These are phyloP conservation scores for Curvularia verruculosa DNA, from an alignment of 2,329 filamentous ascomycete species.

Conservation along the genomic window DNA sequence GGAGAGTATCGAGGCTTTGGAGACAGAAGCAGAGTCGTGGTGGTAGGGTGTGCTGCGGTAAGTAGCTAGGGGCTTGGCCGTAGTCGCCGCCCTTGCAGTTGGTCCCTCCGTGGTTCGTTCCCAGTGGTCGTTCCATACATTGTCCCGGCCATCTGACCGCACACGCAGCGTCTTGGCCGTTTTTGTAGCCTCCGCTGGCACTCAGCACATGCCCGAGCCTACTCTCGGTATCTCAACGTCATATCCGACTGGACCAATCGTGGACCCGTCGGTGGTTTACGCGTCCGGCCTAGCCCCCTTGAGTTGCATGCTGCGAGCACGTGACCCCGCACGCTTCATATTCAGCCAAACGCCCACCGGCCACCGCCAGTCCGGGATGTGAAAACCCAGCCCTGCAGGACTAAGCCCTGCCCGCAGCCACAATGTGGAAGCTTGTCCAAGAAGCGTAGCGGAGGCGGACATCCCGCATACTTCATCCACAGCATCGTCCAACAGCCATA, in stretches of 20 bases:
- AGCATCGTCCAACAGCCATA: constrained; percentile 12
- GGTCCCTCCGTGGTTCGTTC: neutral
- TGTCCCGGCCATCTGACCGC: constrained; percentile 12
- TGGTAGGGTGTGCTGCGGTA: neutral
- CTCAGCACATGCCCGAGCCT: neutral
- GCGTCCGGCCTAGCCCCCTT: constrained; percentile 17
- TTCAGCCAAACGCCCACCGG: constrained; percentile 14
- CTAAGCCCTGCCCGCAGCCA: constrained; percentile 20
- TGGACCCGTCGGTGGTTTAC: neutral
- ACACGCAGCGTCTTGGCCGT: constrained; percentile 3
- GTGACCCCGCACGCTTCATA: constrained; percentile 19
- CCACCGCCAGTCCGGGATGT: constrained; percentile 21
- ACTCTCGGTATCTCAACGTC: constrained; percentile 1
- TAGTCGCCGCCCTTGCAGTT: constrained; percentile 5
- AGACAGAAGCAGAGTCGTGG: too few relatives aligned
- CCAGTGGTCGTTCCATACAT: neutral
- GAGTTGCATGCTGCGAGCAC: constrained; percentile 31
- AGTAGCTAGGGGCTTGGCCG: constrained; percentile 11
- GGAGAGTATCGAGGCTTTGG: neutral
- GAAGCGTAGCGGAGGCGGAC: constrained; percentile 12
- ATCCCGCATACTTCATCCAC: constrained; percentile 18
- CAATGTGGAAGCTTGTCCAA: constrained; percentile 14
- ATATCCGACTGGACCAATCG: constrained; percentile 10
- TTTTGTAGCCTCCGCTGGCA: neutral
- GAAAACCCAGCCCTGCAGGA: constrained; percentile 14